Evolutionary conservation across 441 rosid species (phyloP).

Genomic region (Gossypium schwendimanii): DNA sequence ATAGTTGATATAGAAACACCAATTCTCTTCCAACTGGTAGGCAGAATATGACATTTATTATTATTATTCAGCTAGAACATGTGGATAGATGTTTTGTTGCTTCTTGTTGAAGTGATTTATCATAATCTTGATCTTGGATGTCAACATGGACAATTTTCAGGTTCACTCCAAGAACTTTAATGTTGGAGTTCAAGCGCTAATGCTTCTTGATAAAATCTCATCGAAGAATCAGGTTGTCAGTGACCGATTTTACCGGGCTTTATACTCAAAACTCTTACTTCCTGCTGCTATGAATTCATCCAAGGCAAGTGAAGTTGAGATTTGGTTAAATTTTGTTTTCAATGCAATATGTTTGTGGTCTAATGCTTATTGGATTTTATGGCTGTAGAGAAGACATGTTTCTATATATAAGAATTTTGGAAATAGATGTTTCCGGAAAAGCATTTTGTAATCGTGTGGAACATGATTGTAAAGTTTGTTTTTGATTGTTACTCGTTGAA

Average conservation of each 20-base stretch:
- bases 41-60: constrained; percentile 7
- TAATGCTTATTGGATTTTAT: background rate
- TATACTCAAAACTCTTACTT: constrained; percentile 85
- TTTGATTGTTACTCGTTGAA: background rate
- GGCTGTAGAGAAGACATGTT: background rate
- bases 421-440: background rate
- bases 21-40: constrained; percentile 83
- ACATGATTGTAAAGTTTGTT: background rate
- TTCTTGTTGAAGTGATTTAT: background rate
- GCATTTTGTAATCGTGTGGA: background rate
- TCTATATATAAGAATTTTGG: background rate
- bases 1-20: constrained; percentile 82
- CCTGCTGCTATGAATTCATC: constrained; percentile 93
- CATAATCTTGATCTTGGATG: constrained; percentile 10
- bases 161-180: constrained; percentile 92
- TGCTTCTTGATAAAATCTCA: constrained; percentile 97
- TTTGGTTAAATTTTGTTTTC: background rate
- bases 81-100: background rate
- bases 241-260: constrained; percentile 86
- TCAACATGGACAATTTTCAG: constrained; percentile 37
- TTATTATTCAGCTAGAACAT: background rate
- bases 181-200: constrained; percentile 87
- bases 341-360: background rate
- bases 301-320: constrained; percentile 50
- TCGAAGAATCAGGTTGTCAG: constrained; percentile 92